Evolutionary conservation across 2,329 filamentous ascomycete species (phyloP).

Genomic region (Hawksworthiomyces lignivorus): DNA sequence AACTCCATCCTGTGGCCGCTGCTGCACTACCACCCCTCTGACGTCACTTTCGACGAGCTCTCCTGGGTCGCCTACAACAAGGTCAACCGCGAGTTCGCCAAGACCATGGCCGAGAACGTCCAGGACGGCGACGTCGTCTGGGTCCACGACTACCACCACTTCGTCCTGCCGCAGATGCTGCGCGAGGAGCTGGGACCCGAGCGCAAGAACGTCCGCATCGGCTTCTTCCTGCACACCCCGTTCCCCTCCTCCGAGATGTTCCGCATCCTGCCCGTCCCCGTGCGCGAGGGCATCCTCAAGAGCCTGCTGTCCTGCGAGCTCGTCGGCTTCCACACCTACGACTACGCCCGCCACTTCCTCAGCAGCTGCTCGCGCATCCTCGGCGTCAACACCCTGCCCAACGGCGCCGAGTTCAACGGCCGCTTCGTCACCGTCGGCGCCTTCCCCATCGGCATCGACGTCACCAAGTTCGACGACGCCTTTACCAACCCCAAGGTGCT

Average conservation of each 20-base stretch:
- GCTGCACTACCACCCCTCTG: constrained; percentile 96
- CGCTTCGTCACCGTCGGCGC: constrained; percentile 87
- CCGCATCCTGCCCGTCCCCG: constrained; percentile 87
- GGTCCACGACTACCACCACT: constrained; percentile 98
- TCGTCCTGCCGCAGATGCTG: constrained; percentile 93
- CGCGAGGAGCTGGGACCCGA: constrained; percentile 75
- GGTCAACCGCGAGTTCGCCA: constrained; percentile 86
- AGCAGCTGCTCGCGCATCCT: constrained; percentile 94
- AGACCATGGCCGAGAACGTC: constrained; percentile 78
- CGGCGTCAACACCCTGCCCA: constrained; percentile 72
- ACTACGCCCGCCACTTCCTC: constrained; percentile 96
- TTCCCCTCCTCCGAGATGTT: constrained; percentile 98
- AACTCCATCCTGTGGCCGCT: constrained; percentile 98
- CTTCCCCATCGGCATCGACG: constrained; percentile 96
- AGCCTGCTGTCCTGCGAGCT: constrained; percentile 90
- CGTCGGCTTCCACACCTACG: constrained; percentile 97
- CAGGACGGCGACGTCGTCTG: constrained; percentile 92
- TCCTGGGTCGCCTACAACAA: constrained; percentile 91
- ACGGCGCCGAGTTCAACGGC: constrained; percentile 84
- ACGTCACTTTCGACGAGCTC: constrained; percentile 95
- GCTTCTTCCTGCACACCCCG: constrained; percentile 95
- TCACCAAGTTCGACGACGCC: constrained; percentile 89
- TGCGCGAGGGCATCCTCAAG: constrained; percentile 78
- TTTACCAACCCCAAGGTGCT: constrained; percentile 79
- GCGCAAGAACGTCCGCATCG: constrained; percentile 92